Evolutionary conservation across 2,329 filamentous ascomycete genomes (phyloP).

Genomic region (Didymella pomorum): DNA sequence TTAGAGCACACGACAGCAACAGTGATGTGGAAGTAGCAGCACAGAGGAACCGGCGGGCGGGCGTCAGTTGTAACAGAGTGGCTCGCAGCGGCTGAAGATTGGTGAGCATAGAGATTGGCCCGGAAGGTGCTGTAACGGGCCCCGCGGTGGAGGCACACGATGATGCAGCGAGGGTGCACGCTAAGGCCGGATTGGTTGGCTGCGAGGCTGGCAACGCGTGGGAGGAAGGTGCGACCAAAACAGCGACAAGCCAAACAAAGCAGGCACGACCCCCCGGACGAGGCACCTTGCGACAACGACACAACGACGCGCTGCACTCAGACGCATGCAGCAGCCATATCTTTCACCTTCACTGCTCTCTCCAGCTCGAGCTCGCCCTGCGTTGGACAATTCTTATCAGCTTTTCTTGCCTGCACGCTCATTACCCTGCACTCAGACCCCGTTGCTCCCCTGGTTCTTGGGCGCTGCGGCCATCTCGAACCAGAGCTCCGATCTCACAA

Average conservation of each 20-base stretch:
- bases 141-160: constrained; percentile 24
- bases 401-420: constrained; percentile 15
- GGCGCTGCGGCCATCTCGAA: constrained; percentile 17
- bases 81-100: constrained; percentile 22
- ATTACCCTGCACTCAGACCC: constrained; percentile 3
- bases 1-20: constrained; percentile 27
- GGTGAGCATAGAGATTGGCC: constrained; percentile 35
- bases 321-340: constrained; percentile 11
- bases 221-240: constrained; percentile 32
- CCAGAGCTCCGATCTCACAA: constrained; percentile 25
- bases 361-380: constrained; percentile 21
- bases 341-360: constrained; percentile 6
- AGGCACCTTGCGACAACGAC: constrained; percentile 26
- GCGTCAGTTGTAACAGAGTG: constrained; percentile 27
- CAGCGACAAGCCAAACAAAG: constrained; percentile 40
- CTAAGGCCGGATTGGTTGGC: constrained; percentile 30
- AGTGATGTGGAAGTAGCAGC: constrained; percentile 16
- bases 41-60: constrained; percentile 16
- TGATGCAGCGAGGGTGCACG: constrained; percentile 24
- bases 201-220: constrained; percentile 25
- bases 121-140: constrained; percentile 21
- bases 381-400: not conserved
- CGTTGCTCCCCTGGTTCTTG: constrained; percentile 14
- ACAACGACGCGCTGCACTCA: constrained; percentile 18
- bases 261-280: constrained; percentile 23